Percentiles rank a stretch among this genome's conserved stretches.
These are phyloP conservation scores for Xylona heveae DNA, from an alignment of 495 filamentous ascomycete genomes.

Conservation along the genomic window DNA sequence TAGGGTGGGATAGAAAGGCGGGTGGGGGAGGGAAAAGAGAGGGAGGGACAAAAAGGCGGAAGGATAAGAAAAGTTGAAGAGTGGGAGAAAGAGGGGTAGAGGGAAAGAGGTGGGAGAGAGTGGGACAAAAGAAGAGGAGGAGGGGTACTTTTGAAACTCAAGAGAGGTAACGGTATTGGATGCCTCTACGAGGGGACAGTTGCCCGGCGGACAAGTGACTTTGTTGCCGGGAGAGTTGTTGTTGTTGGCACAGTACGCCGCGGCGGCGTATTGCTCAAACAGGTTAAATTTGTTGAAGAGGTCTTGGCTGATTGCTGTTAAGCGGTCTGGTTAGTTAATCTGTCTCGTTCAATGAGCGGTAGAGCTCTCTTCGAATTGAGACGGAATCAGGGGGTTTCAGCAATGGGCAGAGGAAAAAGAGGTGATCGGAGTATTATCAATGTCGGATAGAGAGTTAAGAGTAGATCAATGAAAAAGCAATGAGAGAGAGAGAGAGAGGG, in stretches of 20 bases:
- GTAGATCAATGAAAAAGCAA: too few species aligned
- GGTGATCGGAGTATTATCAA: too few species aligned
- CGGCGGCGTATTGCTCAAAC: conserved; percentile 48
- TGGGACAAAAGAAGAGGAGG: too few species aligned
- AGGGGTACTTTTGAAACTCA: conserved; percentile 38
- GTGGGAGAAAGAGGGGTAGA: not conserved
- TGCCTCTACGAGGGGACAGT: conserved; percentile 37
- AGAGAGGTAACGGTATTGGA: conserved; percentile 29
- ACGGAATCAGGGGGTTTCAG: too few species aligned
- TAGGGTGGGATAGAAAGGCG: conserved; percentile 1
- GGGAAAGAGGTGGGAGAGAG: too few species aligned
- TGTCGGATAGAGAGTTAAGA: too few species aligned
- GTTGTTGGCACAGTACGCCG: conserved; percentile 41
- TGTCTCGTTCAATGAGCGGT: too few species aligned
- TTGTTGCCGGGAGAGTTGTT: conserved; percentile 19
- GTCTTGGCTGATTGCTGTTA: too few species aligned
- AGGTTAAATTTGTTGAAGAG: conserved; percentile 33
- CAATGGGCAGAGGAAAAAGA: too few species aligned
- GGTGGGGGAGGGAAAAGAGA: not conserved
- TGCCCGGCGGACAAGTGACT: conserved; percentile 31
- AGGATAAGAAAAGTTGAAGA: conserved; percentile 2
- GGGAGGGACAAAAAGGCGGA: not conserved
- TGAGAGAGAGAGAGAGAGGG: too few species aligned
- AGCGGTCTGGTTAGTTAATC: too few species aligned
- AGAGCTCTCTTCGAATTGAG: too few species aligned